Evolutionary conservation across 129 eudicot genomes (phyloP), one percentile per base, ranked within the genome.

Genomic region (Saposhnikovia divaricata): DNA sequence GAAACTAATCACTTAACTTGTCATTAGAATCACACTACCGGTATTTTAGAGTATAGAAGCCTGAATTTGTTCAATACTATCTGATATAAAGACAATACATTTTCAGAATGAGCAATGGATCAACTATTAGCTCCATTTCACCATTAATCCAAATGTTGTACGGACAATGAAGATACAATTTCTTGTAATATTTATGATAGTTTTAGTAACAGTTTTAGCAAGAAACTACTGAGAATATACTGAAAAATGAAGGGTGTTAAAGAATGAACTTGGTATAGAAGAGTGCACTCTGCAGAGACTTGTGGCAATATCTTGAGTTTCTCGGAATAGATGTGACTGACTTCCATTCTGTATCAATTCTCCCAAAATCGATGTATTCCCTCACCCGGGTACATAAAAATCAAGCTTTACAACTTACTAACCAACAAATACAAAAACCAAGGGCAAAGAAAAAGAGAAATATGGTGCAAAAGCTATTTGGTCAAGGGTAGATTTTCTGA

Each of bases 121-220:
- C 99, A 69, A 92, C 96, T 39, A 95, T 81, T 55, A 95, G 95
- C 89, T 95, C 96, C 99, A 95, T 95, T 89, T 95, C 92, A 66
- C 96, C 99, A 89, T 95, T 96, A 78, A 92, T 89, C 99, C 99
- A 95, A 57, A 95, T 95, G 86, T 96, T 95, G 86, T 95, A 95
- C 51, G n/a, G n/a, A n/a, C n/a, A n/a, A n/a, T n/a, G n/a, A n/a
- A n/a, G n/a, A n/a, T n/a, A n/a, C n/a, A n/a, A n/a, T n/a, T n/a
- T n/a, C n/a, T n/a, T n/a, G n/a, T n/a, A n/a, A n/a, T n/a, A n/a
- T n/a, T n/a, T n/a, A n/a, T n/a, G n/a, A n/a, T n/a, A 28, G n/a
- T n/a, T n/a, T n/a, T 1, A 19, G n/a, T 10, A 19, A n/a, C 31
- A 63, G 27, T 4, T 25, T 53, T 6, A 25, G 14, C 70, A n/a